Evolutionary conservation across 2,329 filamentous ascomycete genomes (phyloP), one percentile per base, ranked within the genome.

Genomic region (Aspergillus carbonarius): DNA sequence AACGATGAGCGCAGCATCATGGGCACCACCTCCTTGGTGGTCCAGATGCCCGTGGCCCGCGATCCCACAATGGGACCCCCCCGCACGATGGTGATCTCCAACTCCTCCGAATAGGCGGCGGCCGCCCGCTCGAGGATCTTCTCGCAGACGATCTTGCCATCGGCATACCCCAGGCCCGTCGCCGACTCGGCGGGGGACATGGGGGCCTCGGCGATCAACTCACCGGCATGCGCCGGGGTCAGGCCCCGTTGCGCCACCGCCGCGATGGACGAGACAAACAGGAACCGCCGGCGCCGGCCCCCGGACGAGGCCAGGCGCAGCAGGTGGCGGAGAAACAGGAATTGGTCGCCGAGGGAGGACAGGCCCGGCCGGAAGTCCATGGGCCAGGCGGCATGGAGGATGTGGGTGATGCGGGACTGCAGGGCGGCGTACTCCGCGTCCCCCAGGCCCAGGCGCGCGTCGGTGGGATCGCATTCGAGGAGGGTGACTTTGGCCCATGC

Each of bases 331-430:
- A 60, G 34, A 1, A 35, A 39, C 5, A 34, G 49, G 20, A 60
- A 56, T 7, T 57, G 54, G 12, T 48, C 17, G 3, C 40, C 13
- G 42, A 56, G 56, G 2, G 54, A 54, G 15, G 42, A 32, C 1
- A 57, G 34, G 1, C 40, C 8, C 8, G 35, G 18, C 3, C 52
- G 30, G 30, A 60, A 57, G 37, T 50, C 42, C 49, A 60, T 57
- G 5, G 58, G 58, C 54, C 58, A 60, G 20, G 54, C 54, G 4
- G 32, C 42, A 48, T 60, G 58, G 1, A 60, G 1, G 35, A 60
- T 53, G 23, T 57, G 49, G 1, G 58, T 60, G 18, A 60, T 34
- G 4, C 17, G 35, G 1, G 20, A 3, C 10, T 12, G 13, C 2
- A 60, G 23, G 1, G 4, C 17, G 8, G 25, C 23, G 42, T 60